Percentiles rank a stretch among this genome's conserved stretches.
Conservation (phyloP, 768 basidiomycete species). For the Lactifluus hygrophoroides region DNA sequence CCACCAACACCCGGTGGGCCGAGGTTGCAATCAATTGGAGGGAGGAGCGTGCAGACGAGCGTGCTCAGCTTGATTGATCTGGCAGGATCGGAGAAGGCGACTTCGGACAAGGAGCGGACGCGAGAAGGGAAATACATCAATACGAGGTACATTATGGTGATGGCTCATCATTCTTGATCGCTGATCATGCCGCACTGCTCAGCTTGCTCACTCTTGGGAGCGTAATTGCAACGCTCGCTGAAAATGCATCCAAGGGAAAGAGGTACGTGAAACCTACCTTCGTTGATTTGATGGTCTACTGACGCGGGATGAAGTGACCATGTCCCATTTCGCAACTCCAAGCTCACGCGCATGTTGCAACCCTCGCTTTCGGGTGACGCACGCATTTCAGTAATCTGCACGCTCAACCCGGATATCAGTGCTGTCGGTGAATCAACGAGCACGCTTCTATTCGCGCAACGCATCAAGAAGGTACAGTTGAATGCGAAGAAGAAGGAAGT, state of each 20-base stretch:
- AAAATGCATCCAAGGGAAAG: constrained; percentile 74
- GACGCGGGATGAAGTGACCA: constrained; percentile 51
- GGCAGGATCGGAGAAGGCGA: constrained; percentile 94
- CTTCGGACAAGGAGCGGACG: constrained; percentile 91
- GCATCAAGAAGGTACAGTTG: constrained; percentile 86
- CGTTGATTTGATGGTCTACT: background rate
- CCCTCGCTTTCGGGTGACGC: constrained; percentile 94
- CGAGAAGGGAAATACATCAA: constrained; percentile 97
- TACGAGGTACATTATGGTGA: constrained; percentile 45
- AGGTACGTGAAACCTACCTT: constrained; percentile 32
- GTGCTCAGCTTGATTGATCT: constrained; percentile 88
- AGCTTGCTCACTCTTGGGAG: constrained; percentile 88
- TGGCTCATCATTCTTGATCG: background rate
- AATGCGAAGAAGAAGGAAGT: constrained; percentile 91
- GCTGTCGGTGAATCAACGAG: constrained; percentile 81
- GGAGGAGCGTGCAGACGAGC: constrained; percentile 69
- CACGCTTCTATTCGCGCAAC: constrained; percentile 84
- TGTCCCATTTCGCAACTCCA: constrained; percentile 92
- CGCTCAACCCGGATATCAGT: constrained; percentile 75
- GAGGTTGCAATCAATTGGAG: constrained; percentile 66
- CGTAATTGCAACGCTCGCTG: constrained; percentile 86
- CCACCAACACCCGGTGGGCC: constrained; percentile 52
- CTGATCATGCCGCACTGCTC: constrained; percentile 1
- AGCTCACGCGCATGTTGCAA: constrained; percentile 89
- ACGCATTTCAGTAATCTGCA: constrained; percentile 92